A percentile compares a stretch with the other conserved stretches of the same genome.
phyloP scores from a whole-genome alignment of 208 protist genomes.

The Wallacemonas collosoma region DNA sequence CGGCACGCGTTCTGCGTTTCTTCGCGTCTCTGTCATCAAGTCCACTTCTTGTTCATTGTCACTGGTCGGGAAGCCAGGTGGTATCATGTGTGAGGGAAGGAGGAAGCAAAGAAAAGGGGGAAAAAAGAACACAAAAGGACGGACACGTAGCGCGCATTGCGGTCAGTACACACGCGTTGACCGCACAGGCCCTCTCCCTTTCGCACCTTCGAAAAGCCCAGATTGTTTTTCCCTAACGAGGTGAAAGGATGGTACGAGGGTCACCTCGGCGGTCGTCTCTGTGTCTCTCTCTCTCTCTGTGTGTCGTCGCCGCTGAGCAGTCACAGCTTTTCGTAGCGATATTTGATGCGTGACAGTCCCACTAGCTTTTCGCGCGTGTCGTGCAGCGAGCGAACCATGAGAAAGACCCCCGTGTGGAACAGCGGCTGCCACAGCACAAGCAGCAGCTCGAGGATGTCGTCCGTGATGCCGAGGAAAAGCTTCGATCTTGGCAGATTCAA shows the following conservation, averaged over 20 bases:
- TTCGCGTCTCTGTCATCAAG: no score
- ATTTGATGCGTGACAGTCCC: constrained; percentile 54
- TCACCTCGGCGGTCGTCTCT: neutral
- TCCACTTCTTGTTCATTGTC: no score
- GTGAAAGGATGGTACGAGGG: no score
- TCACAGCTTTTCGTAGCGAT: constrained; percentile 70
- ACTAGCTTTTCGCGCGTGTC: constrained; percentile 50
- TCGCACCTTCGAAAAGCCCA: no score
- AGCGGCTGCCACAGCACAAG: constrained; percentile 75
- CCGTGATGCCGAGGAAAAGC: constrained; percentile 20
- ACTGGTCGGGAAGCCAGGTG: no score
- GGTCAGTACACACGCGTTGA: no score
- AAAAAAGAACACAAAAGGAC: neutral
- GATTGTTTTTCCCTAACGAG: no score
- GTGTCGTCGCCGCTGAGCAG: neutral
- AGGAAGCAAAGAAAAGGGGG: neutral
- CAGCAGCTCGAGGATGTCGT: constrained; percentile 50
- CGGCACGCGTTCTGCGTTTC: no score
- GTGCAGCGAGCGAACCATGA: constrained; percentile 45
- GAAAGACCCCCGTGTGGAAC: constrained; percentile 51
- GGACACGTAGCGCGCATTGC: no score
- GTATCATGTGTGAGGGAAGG: no score
- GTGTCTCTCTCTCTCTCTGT: neutral
- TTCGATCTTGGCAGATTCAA: constrained; percentile 10
- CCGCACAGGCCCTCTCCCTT: no score